Evolutionary conservation across 495 filamentous ascomycete species (phyloP).

Genomic region (Aspergillus sparsus): DNA sequence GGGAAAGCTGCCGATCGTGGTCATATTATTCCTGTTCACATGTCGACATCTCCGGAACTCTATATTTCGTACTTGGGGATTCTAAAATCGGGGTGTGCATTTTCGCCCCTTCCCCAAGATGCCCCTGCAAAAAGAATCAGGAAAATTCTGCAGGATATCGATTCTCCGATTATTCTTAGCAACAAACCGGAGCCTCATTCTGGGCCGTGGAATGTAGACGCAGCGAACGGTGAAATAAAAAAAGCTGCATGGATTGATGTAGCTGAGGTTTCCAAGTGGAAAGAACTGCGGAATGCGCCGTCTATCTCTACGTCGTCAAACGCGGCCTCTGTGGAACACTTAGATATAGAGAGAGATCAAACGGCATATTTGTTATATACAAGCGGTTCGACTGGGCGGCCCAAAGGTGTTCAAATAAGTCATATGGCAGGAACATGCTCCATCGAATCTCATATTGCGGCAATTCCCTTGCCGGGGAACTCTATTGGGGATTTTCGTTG

Average conservation of each 20-base stretch:
- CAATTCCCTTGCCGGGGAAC: conserved; percentile 43
- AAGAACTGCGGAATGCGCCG: conserved; percentile 16
- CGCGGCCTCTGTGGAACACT: not conserved
- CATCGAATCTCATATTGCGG: conserved; percentile 62
- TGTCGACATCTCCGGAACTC: conserved; percentile 67
- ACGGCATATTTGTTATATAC: conserved; percentile 87
- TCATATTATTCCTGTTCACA: conserved; percentile 64
- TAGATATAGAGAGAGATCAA: conserved; percentile 35
- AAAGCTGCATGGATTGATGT: conserved; percentile 31
- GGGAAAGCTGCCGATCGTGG: conserved; percentile 9
- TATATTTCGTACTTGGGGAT: conserved; percentile 71
- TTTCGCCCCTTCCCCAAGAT: conserved; percentile 73
- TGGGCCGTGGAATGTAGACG: conserved; percentile 8
- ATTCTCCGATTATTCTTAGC: conserved; percentile 53
- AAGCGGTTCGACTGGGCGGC: conserved; percentile 78
- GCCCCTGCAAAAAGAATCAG: conserved; percentile 66
- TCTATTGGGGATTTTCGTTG: conserved; percentile 65
- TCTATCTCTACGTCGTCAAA: not conserved
- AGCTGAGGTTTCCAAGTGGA: conserved; percentile 25
- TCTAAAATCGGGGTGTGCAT: conserved; percentile 72
- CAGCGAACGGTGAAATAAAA: not conserved
- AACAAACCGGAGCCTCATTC: conserved; percentile 20
- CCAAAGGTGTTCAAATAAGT: conserved; percentile 77
- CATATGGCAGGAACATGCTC: conserved; percentile 72
- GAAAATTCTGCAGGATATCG: conserved; percentile 68